Conservation (phyloP, 352 stramenopile species). For the Phytophthora hybrid region DNA sequence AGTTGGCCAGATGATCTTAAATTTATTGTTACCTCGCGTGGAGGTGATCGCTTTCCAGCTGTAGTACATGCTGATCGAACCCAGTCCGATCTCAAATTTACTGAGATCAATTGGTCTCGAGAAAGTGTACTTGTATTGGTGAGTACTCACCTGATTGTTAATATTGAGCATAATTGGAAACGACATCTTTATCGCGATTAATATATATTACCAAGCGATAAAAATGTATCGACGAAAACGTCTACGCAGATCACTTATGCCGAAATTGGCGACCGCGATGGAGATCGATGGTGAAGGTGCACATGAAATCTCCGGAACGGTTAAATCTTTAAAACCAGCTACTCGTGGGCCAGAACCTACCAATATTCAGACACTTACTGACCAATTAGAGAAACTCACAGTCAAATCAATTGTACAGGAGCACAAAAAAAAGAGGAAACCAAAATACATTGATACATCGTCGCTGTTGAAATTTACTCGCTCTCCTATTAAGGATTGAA, state of each 20-base stretch:
- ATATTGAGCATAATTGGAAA: not conserved
- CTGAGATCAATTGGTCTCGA: not conserved
- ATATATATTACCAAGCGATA: not conserved
- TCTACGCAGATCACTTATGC: too few relatives aligned
- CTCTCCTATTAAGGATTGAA: not conserved
- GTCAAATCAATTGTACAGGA: not conserved
- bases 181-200: not conserved
- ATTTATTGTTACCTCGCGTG: not conserved
- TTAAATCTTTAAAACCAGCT: too few relatives aligned
- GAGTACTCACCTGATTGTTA: not conserved
- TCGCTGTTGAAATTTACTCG: not conserved
- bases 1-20: not conserved
- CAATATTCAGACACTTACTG: not conserved
- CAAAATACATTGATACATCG: not conserved
- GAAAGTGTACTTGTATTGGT: not conserved
- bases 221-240: not conserved
- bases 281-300: too few relatives aligned
- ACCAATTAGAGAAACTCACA: not conserved
- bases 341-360: not conserved
- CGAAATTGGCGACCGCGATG: too few relatives aligned
- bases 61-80: not conserved
- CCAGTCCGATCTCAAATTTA: not conserved
- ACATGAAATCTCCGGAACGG: too few relatives aligned
- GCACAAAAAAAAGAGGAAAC: not conserved
- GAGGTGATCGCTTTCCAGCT: not conserved